Conservation (phyloP, 768 basidiomycete species). For the Phaeotremella fagi region DNA sequence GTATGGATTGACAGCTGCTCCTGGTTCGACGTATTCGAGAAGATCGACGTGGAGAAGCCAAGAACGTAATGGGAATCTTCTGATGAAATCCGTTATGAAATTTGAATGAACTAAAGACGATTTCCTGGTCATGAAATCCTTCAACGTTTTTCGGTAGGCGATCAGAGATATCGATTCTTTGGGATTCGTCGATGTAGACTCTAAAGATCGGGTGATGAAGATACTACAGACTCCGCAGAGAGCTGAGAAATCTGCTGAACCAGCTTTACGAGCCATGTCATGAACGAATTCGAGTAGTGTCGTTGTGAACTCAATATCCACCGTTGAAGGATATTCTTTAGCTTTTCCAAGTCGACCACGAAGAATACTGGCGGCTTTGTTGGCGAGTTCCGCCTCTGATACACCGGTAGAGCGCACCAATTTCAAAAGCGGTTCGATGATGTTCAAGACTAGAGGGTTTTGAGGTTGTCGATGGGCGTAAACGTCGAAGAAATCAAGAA, state of each 20-base stretch:
- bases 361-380: conserved; percentile 78
- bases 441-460: conserved; percentile 63
- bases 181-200: conserved; percentile 9
- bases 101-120: conserved; percentile 64
- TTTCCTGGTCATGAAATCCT: conserved; percentile 76
- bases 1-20: conserved; percentile 67
- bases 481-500: conserved; percentile 87
- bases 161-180: conserved; percentile 48
- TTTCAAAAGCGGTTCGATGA: conserved; percentile 72
- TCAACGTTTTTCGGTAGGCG: conserved; percentile 63
- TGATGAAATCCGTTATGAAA: conserved; percentile 76
- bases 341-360: conserved; percentile 67
- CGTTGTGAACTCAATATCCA: conserved; percentile 52
- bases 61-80: conserved; percentile 60
- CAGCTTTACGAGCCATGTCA: conserved; percentile 62
- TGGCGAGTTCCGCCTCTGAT: conserved; percentile 82
- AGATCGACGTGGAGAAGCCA: conserved; percentile 64
- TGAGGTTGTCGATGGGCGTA: conserved; percentile 72
- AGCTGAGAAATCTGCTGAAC: conserved; percentile 60
- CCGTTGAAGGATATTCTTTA: conserved; percentile 59
- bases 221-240: conserved; percentile 66
- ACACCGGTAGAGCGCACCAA: conserved; percentile 62
- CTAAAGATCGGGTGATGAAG: conserved; percentile 61
- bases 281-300: conserved; percentile 64
- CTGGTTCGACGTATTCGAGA: conserved; percentile 54